Conservation (phyloP, 176 grass and related monocot genomes). For the Poa pratensis region DNA sequence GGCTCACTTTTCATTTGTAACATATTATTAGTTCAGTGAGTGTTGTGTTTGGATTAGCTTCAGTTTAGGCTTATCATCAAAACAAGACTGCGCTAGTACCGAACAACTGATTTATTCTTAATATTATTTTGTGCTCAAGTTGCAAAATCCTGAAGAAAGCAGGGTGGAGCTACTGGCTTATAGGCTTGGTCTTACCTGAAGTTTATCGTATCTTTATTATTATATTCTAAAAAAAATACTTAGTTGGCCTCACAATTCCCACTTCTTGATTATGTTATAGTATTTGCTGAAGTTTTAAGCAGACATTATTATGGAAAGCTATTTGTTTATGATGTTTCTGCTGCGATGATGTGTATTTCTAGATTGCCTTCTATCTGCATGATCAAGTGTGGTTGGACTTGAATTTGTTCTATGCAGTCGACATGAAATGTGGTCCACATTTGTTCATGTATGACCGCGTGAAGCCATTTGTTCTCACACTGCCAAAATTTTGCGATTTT, state of each 20-base stretch:
- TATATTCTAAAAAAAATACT: neutral
- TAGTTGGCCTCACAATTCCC: neutral
- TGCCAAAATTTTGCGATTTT: neutral
- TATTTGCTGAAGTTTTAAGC: neutral
- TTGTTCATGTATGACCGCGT: neutral
- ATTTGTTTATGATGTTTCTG: conserved; percentile 23
- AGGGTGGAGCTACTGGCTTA: neutral
- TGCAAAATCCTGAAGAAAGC: conserved; percentile 6
- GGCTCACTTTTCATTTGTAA: conserved; percentile 19
- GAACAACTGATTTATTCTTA: conserved; percentile 10
- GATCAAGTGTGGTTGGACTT: neutral
- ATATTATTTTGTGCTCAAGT: conserved; percentile 5
- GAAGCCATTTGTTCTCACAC: conserved; percentile 24
- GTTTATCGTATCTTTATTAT: neutral
- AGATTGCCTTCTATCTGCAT: neutral
- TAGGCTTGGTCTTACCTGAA: conserved; percentile 21
- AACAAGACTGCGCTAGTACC: conserved; percentile 5
- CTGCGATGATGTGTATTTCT: conserved; percentile 3
- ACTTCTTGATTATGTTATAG: neutral
- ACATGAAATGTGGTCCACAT: neutral
- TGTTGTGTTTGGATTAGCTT: conserved; percentile 35
- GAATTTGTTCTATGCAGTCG: neutral
- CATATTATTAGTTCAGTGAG: neutral
- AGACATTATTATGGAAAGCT: neutral
- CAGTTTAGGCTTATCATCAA: conserved; percentile 25